Base-by-base conservation (phyloP, 495 filamentous ascomycete species). In the Schizothecium vesticola region DNA sequence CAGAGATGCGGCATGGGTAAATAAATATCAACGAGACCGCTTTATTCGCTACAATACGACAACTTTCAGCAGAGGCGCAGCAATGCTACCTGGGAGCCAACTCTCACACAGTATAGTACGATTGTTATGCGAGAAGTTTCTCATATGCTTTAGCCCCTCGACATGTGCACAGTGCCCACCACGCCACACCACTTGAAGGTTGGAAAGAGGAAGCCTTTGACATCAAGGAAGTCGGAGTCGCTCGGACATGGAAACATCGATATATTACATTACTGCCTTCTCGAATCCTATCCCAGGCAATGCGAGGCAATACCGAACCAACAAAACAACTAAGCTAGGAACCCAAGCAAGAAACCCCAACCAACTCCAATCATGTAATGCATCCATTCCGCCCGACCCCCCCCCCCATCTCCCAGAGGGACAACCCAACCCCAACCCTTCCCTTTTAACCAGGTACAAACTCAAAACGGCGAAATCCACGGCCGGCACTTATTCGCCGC, bases 401-500 rank as follows among this genome's bases (percentile, higher is more conserved):
- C 8, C 29, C 29, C 29, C 29, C 29, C n/a, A n/a, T n/a, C 26
- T 9, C 51, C n/a, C 51, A 9, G n/a, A 56, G n/a, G 10, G 3
- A 2, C 51, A 56, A 16, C 64, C 26, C 7, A 43, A 11, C 25
- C 6, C 24, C 5, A 26, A 22, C 56, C 12, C 22, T n/a, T n/a
- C n/a, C n/a, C n/a, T n/a, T n/a, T n/a, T n/a, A n/a, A n/a, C n/a
- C n/a, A n/a, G n/a, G n/a, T n/a, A n/a, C n/a, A n/a, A 12, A 33
- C 29, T 23, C 51, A 72, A 36, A 16, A 67, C 61, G 67, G 66
- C 12, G 28, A 28, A 11, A 76, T 67, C 70, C 71, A 77, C 23
- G 75, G 75, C 25, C 75, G 59, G 69, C 75, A 77, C 64, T 73
- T 73, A 25, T 76, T 75, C 3, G 72, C 75, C 0, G 75, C 75